phyloP scores from a whole-genome alignment of 2,329 filamentous ascomycete species.

The Ophiosphaerella herpotricha region DNA sequence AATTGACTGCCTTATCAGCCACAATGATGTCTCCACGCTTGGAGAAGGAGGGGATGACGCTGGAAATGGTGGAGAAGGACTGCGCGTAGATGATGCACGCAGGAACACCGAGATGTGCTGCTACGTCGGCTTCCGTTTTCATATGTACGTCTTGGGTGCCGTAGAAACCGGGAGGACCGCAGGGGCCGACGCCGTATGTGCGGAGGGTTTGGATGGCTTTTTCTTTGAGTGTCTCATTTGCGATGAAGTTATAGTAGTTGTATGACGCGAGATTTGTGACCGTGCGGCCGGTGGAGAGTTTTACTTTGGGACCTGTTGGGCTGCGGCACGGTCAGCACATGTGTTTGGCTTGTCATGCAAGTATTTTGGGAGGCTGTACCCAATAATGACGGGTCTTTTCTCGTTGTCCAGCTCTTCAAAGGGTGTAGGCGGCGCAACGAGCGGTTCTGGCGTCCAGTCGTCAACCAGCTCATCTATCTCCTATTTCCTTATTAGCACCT shows the following conservation, averaged over 20 bases:
- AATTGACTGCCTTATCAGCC: conserved; percentile 91
- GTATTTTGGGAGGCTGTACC: conserved; percentile 57
- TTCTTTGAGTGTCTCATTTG: conserved; percentile 89
- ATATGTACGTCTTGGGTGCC: conserved; percentile 98
- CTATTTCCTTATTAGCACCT: conserved; percentile 44
- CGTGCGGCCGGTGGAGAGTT: conserved; percentile 83
- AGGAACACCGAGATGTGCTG: conserved; percentile 82
- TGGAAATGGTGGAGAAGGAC: conserved; percentile 94
- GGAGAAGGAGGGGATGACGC: conserved; percentile 93
- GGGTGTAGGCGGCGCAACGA: conserved; percentile 73
- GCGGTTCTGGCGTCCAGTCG: conserved; percentile 93
- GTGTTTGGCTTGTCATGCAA: neutral
- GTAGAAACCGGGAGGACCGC: conserved; percentile 96
- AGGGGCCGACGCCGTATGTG: conserved; percentile 95
- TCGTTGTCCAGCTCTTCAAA: conserved; percentile 84
- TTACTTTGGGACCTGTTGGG: conserved; percentile 86
- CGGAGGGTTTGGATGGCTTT: conserved; percentile 92
- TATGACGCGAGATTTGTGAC: conserved; percentile 93
- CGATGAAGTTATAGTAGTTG: conserved; percentile 97
- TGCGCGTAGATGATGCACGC: conserved; percentile 95
- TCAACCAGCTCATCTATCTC: conserved; percentile 97
- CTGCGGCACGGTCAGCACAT: conserved; percentile 51
- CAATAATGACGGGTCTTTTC: conserved; percentile 83
- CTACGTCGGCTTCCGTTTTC: conserved; percentile 93
- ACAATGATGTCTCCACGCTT: conserved; percentile 98